These are phyloP conservation scores for Eucalyptus guilfoylei DNA, from an alignment of 345 rosid genomes.

Conservation along the genomic window DNA sequence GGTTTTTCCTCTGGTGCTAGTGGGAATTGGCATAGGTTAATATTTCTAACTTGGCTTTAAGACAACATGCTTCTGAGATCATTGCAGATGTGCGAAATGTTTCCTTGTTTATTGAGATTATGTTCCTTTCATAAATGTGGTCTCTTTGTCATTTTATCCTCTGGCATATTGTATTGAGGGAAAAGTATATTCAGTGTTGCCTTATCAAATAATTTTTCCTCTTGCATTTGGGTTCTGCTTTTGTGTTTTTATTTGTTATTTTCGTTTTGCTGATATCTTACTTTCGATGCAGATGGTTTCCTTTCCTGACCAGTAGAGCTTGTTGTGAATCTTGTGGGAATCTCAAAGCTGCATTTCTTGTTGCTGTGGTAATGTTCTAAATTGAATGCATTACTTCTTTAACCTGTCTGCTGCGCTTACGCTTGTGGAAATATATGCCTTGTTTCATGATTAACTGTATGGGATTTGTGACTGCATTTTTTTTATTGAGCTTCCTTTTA, in stretches of 20 bases:
- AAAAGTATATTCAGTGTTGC: not conserved
- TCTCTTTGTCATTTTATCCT: not conserved
- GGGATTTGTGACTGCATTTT: not conserved
- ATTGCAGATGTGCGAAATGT: not conserved
- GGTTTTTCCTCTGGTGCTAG: constrained; percentile 99
- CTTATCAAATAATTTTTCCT: not conserved
- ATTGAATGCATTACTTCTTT: not conserved
- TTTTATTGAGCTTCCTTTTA: not conserved
- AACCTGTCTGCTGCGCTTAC: not conserved
- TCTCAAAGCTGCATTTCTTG: constrained; percentile 94
- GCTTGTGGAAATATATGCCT: not conserved
- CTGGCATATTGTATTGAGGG: not conserved
- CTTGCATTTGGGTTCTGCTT: not conserved
- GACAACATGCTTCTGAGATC: not conserved
- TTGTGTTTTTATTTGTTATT: not conserved
- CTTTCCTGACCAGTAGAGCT: constrained; percentile 79
- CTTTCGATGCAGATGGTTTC: constrained; percentile 79
- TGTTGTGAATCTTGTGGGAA: constrained; percentile 97
- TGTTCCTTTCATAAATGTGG: not conserved
- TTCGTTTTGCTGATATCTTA: not conserved
- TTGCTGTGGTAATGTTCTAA: constrained; percentile 65
- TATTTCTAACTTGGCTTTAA: not conserved
- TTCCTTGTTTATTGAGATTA: not conserved
- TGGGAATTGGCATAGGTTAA: constrained; percentile 85
- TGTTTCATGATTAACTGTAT: not conserved